phyloP scores from a whole-genome alignment of 768 basidiomycete genomes.

The Tubosaeta sp. region DNA sequence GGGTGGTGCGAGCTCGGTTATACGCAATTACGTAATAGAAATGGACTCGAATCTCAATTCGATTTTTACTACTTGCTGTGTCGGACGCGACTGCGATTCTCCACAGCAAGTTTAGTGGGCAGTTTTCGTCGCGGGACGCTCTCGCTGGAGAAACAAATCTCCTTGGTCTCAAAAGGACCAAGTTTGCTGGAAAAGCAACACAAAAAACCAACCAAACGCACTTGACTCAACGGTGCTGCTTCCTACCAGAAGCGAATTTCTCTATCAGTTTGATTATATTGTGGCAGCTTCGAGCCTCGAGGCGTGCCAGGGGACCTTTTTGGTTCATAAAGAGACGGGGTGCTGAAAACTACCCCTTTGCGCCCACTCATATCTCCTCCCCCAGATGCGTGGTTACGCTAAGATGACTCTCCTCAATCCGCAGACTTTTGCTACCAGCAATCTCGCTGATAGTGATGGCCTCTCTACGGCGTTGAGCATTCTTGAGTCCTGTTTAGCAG shows the following conservation, averaged over 20 bases:
- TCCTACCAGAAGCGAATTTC: neutral
- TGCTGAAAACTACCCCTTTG: neutral
- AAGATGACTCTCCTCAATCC: slow-evolving; percentile 11
- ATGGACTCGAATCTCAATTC: too few species aligned
- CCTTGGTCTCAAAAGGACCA: neutral
- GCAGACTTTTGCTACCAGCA: slow-evolving; percentile 14
- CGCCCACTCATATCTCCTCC: neutral
- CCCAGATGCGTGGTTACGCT: neutral
- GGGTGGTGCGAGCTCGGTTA: too few species aligned
- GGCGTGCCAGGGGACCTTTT: neutral
- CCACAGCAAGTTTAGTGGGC: neutral
- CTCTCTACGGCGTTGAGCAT: slow-evolving; percentile 12
- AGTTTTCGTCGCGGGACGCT: neutral
- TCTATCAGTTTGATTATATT: neutral
- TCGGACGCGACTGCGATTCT: neutral
- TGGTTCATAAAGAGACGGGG: neutral
- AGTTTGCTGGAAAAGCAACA: neutral
- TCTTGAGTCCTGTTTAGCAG: slow-evolving; percentile 26
- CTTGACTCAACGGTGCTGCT: neutral
- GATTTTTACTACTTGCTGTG: too few species aligned
- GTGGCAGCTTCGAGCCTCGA: neutral
- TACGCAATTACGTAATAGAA: too few species aligned
- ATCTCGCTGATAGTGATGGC: slow-evolving; percentile 17
- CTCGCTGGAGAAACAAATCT: neutral
- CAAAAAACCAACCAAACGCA: neutral